Percentiles rank a stretch among this genome's conserved stretches.
Evolutionary conservation across 495 filamentous ascomycete genomes (phyloP).

Genomic region (Elasticomyces elasticus): DNA sequence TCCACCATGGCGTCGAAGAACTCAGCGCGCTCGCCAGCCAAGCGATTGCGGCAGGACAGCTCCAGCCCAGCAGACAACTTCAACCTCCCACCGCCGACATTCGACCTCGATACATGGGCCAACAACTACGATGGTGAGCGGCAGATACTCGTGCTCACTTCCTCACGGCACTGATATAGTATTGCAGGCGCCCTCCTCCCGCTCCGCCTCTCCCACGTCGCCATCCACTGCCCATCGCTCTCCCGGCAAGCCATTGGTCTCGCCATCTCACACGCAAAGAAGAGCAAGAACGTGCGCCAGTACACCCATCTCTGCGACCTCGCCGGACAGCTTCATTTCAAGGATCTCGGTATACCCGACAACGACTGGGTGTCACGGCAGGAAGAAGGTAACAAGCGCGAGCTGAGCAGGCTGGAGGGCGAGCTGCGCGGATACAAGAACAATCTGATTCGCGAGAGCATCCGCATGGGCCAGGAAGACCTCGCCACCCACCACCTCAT

Average conservation of each 20-base stretch:
- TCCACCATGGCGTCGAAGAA: background rate
- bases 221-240: slow-evolving; percentile 63
- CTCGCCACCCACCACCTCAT: slow-evolving; percentile 36
- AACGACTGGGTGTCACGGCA: slow-evolving; percentile 57
- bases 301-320: slow-evolving; percentile 59
- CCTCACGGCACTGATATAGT: background rate
- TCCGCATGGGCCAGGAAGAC: slow-evolving; percentile 43
- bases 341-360: slow-evolving; percentile 55
- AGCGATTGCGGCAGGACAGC: background rate
- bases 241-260: slow-evolving; percentile 69
- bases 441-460: slow-evolving; percentile 95
- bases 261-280: slow-evolving; percentile 66
- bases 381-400: slow-evolving; percentile 50
- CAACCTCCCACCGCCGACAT: slow-evolving; percentile 51
- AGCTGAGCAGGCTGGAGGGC: slow-evolving; percentile 62
- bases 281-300: slow-evolving; percentile 58
- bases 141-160: background rate
- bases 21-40: background rate
- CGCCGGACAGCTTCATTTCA: slow-evolving; percentile 50
- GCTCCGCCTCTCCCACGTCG: slow-evolving; percentile 73
- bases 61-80: background rate
- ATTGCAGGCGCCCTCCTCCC: slow-evolving; percentile 58
- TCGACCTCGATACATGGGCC: slow-evolving; percentile 88
- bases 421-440: slow-evolving; percentile 94
- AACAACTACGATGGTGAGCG: slow-evolving; percentile 73